Percentiles rank a stretch among this genome's conserved stretches.
phyloP scores from a whole-genome alignment of 1,284 basidiomycete genomes.

The Austroboletus niveus region DNA sequence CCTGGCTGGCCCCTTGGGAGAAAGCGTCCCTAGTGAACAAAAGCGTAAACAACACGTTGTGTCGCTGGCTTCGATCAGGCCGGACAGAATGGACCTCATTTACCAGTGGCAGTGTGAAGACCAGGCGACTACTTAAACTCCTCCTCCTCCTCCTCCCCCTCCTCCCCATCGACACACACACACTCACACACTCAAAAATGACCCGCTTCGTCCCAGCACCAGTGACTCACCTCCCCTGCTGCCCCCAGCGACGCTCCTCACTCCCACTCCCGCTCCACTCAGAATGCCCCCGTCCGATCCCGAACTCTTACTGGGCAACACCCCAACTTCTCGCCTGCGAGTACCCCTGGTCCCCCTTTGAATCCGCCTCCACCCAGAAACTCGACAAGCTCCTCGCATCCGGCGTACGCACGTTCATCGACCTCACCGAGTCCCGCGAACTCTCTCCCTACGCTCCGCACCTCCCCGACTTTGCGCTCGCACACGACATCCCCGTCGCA shows the following conservation, averaged over 20 bases:
- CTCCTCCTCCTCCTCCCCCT: no score
- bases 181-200: background rate
- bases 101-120: no score
- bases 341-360: constrained; percentile 66
- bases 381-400: constrained; percentile 66
- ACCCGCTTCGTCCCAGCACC: constrained; percentile 11
- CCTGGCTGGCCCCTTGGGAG: background rate
- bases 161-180: no score
- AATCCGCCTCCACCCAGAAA: constrained; percentile 46
- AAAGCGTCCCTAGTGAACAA: background rate
- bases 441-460: constrained; percentile 61
- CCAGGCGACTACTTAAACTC: no score
- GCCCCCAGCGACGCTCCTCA: constrained; percentile 22
- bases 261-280: constrained; percentile 14
- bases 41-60: constrained; percentile 8
- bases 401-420: constrained; percentile 75
- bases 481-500: constrained; percentile 50
- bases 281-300: constrained; percentile 53
- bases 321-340: constrained; percentile 70
- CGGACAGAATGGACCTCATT: background rate
- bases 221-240: background rate
- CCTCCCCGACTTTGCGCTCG: constrained; percentile 49
- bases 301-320: constrained; percentile 80
- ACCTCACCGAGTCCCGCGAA: constrained; percentile 72
- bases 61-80: background rate